Evolutionary conservation across 306 rosid species (phyloP).

Genomic region (Betula pendula): DNA sequence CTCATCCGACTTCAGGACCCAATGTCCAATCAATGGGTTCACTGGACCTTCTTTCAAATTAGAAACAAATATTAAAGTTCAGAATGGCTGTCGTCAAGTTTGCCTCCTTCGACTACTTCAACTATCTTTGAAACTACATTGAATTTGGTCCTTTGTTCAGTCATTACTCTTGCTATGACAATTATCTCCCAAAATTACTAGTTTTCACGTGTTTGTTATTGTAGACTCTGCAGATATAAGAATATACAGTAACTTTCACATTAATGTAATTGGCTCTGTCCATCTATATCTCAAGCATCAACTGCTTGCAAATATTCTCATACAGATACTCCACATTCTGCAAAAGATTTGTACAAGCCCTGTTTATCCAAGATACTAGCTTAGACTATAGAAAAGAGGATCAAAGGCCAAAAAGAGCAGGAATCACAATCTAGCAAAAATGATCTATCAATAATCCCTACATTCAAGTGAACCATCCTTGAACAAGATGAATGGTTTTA

Average conservation of each 20-base stretch:
- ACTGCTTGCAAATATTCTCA: not conserved
- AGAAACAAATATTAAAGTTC: not conserved
- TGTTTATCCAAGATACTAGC: not conserved
- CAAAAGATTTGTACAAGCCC: not conserved
- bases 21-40: conserved; percentile 19
- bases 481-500: not conserved
- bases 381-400: not conserved
- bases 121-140: not conserved
- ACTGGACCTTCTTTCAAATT: conserved; percentile 9
- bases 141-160: not conserved
- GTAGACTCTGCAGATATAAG: not conserved
- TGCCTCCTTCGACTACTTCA: not conserved
- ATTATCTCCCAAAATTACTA: not conserved
- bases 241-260: not conserved
- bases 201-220: not conserved
- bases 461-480: not conserved
- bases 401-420: not conserved
- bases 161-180: not conserved
- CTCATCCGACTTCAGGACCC: conserved; percentile 23
- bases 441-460: not conserved
- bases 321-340: not conserved
- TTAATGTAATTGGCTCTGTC: not conserved
- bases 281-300: not conserved
- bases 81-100: not conserved
- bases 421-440: not conserved